Evolutionary conservation across 352 stramenopile genomes (phyloP).

Genomic region (Elongisporangium prolatum): DNA sequence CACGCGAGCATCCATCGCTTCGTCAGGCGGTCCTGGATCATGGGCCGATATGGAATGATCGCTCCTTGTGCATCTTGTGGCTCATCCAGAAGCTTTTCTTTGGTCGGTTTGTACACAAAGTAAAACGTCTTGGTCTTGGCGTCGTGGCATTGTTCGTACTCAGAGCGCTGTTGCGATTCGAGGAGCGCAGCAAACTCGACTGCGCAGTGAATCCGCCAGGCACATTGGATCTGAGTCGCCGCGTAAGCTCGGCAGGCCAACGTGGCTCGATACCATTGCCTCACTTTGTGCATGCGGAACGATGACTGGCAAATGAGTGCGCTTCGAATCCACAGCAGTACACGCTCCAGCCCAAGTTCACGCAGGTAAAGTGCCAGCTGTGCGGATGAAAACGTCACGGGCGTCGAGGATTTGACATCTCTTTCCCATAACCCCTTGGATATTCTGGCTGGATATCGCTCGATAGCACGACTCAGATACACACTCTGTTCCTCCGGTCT

Average conservation of each 20-base stretch:
- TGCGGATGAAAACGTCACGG: constrained; percentile 32
- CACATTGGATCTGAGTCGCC: constrained; percentile 51
- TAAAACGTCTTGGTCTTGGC: constrained; percentile 46
- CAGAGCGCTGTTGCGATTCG: constrained; percentile 52
- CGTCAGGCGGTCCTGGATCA: constrained; percentile 69
- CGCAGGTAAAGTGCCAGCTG: constrained; percentile 70
- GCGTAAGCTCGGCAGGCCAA: constrained; percentile 24
- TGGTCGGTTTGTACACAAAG: constrained; percentile 62
- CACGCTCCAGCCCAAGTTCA: constrained; percentile 48
- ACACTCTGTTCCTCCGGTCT: constrained; percentile 20
- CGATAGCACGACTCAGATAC: constrained; percentile 20
- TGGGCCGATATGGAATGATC: constrained; percentile 54
- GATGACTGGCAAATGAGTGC: constrained; percentile 41
- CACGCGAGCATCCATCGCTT: constrained; percentile 69
- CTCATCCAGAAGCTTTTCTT: constrained; percentile 55
- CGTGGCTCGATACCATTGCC: constrained; percentile 45
- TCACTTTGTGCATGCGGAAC: constrained; percentile 54
- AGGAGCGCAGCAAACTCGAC: constrained; percentile 31
- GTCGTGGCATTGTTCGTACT: constrained; percentile 69
- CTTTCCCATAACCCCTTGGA: constrained; percentile 67
- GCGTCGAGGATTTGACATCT: constrained; percentile 11
- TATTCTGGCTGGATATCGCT: constrained; percentile 24
- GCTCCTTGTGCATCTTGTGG: constrained; percentile 45
- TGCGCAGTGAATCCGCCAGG: constrained; percentile 37
- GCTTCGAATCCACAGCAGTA: constrained; percentile 46